Percentiles rank a stretch among this genome's conserved stretches.
Evolutionary conservation across 2,329 filamentous ascomycete genomes (phyloP).

Genomic region (Fusarium torulosum): DNA sequence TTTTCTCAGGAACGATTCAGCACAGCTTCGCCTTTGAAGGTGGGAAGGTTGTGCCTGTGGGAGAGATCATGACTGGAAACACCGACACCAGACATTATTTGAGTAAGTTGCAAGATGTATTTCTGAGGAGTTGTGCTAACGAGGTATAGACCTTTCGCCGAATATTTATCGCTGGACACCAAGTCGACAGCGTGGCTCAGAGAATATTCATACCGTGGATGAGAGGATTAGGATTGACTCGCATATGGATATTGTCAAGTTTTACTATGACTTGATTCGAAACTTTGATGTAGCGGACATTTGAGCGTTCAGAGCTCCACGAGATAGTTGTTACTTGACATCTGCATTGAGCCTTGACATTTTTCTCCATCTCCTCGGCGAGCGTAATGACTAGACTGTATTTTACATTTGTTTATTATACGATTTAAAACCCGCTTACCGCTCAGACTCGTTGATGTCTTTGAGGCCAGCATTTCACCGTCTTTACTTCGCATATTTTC

Average conservation of each 20-base stretch:
- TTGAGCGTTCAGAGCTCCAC: neutral
- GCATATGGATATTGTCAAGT: slow-evolving; percentile 58
- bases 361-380: too few species aligned
- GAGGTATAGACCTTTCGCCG: slow-evolving; percentile 46
- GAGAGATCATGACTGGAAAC: slow-evolving; percentile 59
- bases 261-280: slow-evolving; percentile 59
- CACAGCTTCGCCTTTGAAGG: slow-evolving; percentile 60
- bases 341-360: too few species aligned
- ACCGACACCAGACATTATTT: slow-evolving; percentile 59
- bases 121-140: neutral
- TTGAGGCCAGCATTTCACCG: slow-evolving; percentile 6
- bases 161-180: slow-evolving; percentile 62
- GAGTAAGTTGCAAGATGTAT: slow-evolving; percentile 43
- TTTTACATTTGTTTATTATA: neutral
- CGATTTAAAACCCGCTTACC: neutral
- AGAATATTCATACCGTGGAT: slow-evolving; percentile 58
- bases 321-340: neutral
- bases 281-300: slow-evolving; percentile 59
- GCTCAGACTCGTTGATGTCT: neutral
- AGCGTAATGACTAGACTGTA: too few species aligned
- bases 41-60: slow-evolving; percentile 65
- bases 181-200: slow-evolving; percentile 36
- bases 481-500: slow-evolving; percentile 1
- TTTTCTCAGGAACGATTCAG: slow-evolving; percentile 65
- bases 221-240: slow-evolving; percentile 56